phyloP scores from a whole-genome alignment of 2,329 filamentous ascomycete genomes.

The Penicillium sp. region DNA sequence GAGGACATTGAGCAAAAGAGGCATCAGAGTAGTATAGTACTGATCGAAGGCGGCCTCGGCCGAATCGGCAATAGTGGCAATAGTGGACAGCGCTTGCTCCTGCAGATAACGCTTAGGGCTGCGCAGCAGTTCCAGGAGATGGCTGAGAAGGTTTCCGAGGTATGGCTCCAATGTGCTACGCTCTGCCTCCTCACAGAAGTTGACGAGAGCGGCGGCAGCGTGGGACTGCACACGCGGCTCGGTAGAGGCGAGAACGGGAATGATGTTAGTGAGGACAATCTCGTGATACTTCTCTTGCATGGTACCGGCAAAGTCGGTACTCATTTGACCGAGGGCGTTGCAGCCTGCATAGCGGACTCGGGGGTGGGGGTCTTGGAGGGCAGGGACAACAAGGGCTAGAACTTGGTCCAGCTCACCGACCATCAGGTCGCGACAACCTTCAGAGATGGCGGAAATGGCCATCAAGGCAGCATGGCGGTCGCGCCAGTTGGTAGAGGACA shows the following conservation, averaged over 20 bases:
- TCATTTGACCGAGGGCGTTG: constrained; percentile 99
- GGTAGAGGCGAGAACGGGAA: constrained; percentile 79
- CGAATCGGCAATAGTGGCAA: constrained; percentile 97
- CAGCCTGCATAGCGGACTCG: constrained; percentile 95
- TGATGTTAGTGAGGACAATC: constrained; percentile 76
- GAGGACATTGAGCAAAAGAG: constrained; percentile 79
- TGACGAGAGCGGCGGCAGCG: constrained; percentile 92
- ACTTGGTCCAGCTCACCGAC: constrained; percentile 88
- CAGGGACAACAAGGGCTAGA: constrained; percentile 84
- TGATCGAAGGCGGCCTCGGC: constrained; percentile 89
- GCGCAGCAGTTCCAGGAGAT: constrained; percentile 77
- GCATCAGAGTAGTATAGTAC: constrained; percentile 95
- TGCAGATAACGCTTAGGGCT: constrained; percentile 94
- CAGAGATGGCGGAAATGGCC: constrained; percentile 97
- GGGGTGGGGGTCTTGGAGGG: constrained; percentile 78
- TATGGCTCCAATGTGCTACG: constrained; percentile 87
- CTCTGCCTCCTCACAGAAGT: constrained; percentile 97
- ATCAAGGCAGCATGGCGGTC: constrained; percentile 94
- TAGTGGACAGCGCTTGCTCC: constrained; percentile 93
- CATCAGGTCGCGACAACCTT: constrained; percentile 94
- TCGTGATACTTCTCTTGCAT: constrained; percentile 97
- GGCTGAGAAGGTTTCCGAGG: constrained; percentile 73
- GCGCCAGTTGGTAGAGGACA: constrained; percentile 86
- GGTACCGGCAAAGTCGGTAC: constrained; percentile 92
- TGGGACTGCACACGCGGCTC: constrained; percentile 94